Evolutionary conservation across 495 filamentous ascomycete genomes (phyloP).

Genomic region (Neurospora sp.): DNA sequence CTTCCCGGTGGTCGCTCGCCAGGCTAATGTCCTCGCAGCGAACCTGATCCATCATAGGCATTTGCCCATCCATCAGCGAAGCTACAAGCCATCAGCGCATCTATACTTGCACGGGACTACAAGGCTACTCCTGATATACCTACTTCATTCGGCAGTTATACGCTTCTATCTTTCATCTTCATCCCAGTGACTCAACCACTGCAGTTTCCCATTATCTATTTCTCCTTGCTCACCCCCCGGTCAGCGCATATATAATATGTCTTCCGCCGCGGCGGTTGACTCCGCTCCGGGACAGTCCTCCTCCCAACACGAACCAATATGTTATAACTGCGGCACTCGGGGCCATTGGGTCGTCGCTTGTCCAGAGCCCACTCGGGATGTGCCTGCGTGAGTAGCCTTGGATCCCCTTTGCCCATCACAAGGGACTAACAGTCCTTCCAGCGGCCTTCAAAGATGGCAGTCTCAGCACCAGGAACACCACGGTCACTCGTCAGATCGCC

Average conservation of each 20-base stretch:
- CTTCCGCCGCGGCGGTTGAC: conserved; percentile 17
- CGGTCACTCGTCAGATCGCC: conserved; percentile 19
- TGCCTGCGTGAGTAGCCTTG: conserved; percentile 47
- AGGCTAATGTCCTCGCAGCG: background rate
- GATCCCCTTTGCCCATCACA: background rate
- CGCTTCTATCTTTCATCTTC: background rate
- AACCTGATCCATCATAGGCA: background rate
- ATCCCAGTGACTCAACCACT: background rate
- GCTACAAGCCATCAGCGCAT: background rate
- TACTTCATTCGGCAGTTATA: background rate
- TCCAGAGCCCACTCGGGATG: conserved; percentile 36
- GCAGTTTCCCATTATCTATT: background rate
- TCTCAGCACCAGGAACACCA: conserved; percentile 29
- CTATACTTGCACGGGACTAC: background rate
- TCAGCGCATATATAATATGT: background rate
- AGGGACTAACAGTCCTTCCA: conserved; percentile 16
- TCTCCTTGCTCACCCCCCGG: background rate
- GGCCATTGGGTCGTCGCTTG: conserved; percentile 42
- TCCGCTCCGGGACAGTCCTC: conserved; percentile 26
- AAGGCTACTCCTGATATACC: background rate
- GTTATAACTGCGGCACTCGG: conserved; percentile 41
- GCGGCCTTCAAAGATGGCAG: conserved; percentile 30
- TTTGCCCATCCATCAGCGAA: background rate
- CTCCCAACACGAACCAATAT: conserved; percentile 26
- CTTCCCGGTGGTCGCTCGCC: background rate